phyloP scores from a whole-genome alignment of 192 early-diverging fungal genomes.

The Haplosporangium gracile region DNA sequence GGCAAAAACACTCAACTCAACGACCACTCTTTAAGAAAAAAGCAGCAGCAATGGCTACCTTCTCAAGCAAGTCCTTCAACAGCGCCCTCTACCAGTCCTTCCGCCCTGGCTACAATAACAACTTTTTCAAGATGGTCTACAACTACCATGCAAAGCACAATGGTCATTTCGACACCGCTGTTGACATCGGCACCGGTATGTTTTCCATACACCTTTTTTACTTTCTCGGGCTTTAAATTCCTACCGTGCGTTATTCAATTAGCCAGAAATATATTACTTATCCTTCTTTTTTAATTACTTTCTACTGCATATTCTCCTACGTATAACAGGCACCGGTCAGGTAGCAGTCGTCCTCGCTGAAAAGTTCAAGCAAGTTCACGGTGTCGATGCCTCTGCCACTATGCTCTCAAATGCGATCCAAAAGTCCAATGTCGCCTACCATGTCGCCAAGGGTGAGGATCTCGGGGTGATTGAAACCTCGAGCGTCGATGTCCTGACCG shows the following conservation, averaged over 20 bases:
- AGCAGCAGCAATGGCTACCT: constrained; percentile 45
- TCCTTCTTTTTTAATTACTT: neutral
- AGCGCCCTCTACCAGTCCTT: constrained; percentile 53
- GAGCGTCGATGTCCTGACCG: constrained; percentile 62
- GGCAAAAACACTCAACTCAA: neutral
- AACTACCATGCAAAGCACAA: constrained; percentile 56
- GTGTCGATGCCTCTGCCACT: constrained; percentile 52
- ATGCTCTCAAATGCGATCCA: constrained; percentile 59
- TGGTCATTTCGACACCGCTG: constrained; percentile 56
- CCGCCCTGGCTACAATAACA: constrained; percentile 44
- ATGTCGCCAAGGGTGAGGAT: constrained; percentile 56
- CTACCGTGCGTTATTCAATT: neutral
- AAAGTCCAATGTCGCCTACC: constrained; percentile 60
- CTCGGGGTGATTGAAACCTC: constrained; percentile 31
- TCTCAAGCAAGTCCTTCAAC: constrained; percentile 53
- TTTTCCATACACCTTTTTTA: neutral
- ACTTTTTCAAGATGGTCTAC: constrained; percentile 59
- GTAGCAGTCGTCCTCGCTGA: constrained; percentile 60
- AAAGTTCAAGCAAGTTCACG: constrained; percentile 65
- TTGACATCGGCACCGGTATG: constrained; percentile 64
- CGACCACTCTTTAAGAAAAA: neutral
- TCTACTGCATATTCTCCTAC: neutral
- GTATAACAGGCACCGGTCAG: constrained; percentile 66
- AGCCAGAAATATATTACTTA: neutral
- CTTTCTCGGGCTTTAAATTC: neutral